These are phyloP conservation scores for Aspergillus melleus DNA, from an alignment of 2,329 filamentous ascomycete genomes.

Conservation along the genomic window DNA sequence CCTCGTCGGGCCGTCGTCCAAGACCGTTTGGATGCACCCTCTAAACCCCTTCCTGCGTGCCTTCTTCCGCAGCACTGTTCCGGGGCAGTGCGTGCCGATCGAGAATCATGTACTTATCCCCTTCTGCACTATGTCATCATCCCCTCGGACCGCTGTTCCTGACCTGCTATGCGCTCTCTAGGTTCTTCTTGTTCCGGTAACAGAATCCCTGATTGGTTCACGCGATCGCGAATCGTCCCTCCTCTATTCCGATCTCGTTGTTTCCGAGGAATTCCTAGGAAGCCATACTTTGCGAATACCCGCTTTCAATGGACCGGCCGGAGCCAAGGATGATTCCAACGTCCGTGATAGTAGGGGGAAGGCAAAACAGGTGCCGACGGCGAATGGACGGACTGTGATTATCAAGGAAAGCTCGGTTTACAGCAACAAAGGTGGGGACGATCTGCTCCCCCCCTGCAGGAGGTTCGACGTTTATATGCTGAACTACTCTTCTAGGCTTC, in stretches of 20 bases:
- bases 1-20: constrained; percentile 40
- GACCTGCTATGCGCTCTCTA: constrained; percentile 26
- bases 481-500: constrained; percentile 63
- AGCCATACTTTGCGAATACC: constrained; percentile 95
- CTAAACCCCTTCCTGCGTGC: constrained; percentile 97
- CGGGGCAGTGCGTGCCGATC: constrained; percentile 84
- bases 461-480: constrained; percentile 13
- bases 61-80: constrained; percentile 96
- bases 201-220: constrained; percentile 83
- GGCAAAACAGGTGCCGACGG: constrained; percentile 88
- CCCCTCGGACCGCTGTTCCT: constrained; percentile 3
- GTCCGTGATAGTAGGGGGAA: constrained; percentile 87
- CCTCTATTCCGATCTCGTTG: constrained; percentile 75
- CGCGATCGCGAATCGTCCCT: constrained; percentile 83
- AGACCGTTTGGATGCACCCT: constrained; percentile 80
- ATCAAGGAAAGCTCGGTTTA: constrained; percentile 92
- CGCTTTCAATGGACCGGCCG: constrained; percentile 47
- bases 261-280: constrained; percentile 89
- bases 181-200: constrained; percentile 89
- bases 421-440: constrained; percentile 83
- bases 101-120: constrained; percentile 69
- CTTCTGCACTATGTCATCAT: constrained; percentile 5
- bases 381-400: constrained; percentile 90
- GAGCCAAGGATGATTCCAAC: constrained; percentile 59
- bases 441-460: background rate